Base-by-base conservation (phyloP, 306 rosid species). In the Canavalia ensiformis region DNA sequence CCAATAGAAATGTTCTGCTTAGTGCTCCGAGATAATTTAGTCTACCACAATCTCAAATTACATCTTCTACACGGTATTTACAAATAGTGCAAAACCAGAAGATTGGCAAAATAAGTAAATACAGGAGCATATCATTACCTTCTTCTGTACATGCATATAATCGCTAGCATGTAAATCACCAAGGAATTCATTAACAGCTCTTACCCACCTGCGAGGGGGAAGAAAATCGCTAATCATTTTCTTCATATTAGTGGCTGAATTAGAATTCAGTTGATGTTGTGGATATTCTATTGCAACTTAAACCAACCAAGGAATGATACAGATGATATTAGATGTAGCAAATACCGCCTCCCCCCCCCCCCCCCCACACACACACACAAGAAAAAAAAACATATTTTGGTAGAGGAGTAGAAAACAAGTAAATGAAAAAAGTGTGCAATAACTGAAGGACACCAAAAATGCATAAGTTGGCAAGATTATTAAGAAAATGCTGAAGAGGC, bases 171-270 rank as follows among this genome's bases (percentile, higher is more conserved):
- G 91, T 57, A 93, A 85, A 41, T 85, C 93, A 55, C 65, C 88
- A 31, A 93, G 83, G 90, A 88, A 90, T 84, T 95, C 98, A 86
- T 78, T 83, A 2, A 82, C 75, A 29, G 94, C 97, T 80, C 96
- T 86, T 54, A 91, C 97, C 99, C 99, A 95, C 98, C 97, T 95
- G 93, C 88, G 79, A 69, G 58, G 78, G 60, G 74, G 75, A 64
- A 29, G 54, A 28, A 79, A 82, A 45, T 31, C 57, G 77, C 29
- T 41, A 10, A 5, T 62, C 35, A 46, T 45, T 46, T 60, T 55
- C 62, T 18, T 49, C 47, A 46, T 66, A 60, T 34, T 45, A 68
- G 49, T 45, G 44, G 39, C 64, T 52, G 30, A 59, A 25, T 13
- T 57, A 39, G 56, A 65, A 56, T 45, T 70, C 49, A 37, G 37